Conservation (phyloP, 2,329 filamentous ascomycete species). For the Colletotrichum phormii region DNA sequence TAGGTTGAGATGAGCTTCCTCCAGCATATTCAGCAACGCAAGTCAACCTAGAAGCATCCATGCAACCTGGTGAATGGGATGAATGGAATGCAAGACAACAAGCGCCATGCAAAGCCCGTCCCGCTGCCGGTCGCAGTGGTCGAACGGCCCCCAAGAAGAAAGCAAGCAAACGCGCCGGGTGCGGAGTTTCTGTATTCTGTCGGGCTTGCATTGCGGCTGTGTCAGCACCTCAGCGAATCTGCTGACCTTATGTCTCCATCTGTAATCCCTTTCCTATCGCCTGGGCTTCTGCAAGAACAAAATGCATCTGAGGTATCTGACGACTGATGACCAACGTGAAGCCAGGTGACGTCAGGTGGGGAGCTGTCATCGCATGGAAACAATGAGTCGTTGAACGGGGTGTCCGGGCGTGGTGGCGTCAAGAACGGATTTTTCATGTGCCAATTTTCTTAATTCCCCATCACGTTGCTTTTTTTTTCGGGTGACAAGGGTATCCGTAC, state of each 20-base stretch:
- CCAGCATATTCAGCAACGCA: neutral
- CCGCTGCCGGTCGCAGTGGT: neutral
- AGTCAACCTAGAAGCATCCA: neutral
- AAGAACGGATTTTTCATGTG: neutral
- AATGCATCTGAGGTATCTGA: neutral
- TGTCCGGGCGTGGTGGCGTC: slow-evolving; percentile 13
- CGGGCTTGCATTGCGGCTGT: neutral
- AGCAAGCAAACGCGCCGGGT: neutral
- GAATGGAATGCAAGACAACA: neutral
- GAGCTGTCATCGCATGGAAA: neutral
- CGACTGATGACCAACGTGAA: neutral
- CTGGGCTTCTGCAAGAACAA: neutral
- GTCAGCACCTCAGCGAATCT: neutral
- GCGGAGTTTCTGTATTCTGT: neutral
- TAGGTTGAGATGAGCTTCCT: neutral
- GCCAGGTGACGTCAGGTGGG: slow-evolving; percentile 21
- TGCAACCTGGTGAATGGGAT: neutral
- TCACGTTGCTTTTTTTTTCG: neutral
- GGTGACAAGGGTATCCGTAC: neutral
- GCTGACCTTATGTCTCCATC: neutral
- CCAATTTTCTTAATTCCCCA: neutral
- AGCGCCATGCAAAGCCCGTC: neutral
- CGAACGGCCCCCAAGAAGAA: neutral
- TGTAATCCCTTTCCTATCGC: neutral
- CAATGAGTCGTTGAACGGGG: slow-evolving; percentile 22